Base-by-base conservation (phyloP, 208 protist species). In the Wallacemonas sp. region DNA sequence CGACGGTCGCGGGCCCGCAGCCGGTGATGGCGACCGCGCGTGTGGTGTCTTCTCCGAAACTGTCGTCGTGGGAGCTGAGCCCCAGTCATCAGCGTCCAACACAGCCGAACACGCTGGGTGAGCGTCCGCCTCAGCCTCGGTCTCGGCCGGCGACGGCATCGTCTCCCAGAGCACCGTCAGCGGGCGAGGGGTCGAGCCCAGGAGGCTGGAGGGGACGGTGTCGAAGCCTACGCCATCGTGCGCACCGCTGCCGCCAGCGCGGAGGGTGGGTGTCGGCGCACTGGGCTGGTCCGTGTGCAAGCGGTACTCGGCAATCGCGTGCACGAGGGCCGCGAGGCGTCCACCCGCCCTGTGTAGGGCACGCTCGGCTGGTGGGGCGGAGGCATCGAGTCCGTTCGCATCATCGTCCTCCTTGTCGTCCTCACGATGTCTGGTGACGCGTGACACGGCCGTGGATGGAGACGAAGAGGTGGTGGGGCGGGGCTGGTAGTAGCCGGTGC, bases 151-250 rank as follows among this genome's bases (percentile, higher is more conserved):
- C n/a, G n/a, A n/a, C n/a, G n/a, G 38, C 18, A 81, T 72, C 39
- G 70, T 73, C 14, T 72, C 45, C 75, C 75, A 81, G 26, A 81
- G 45, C 32, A 81, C 75, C 4, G 75, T 81, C 57, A 76, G 46
- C 8, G 70, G 70, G 2, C 44, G 23, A 12, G 65, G 8, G 18
- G 45, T 20, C 3, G 26, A 41, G 0, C 52, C 28, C 2, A 25
- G 20, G 10, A 38, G 14, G 23, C 4, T 38, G 41, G 33, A 48
- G 32, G 2, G 20, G 14, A 25, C 20, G 23, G 54, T 45, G 29
- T 18, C 41, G 22, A 22, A 28, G 14, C 25, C 44, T 32, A 48
- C 20, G 52, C 57, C 16, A 20, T 25, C 28, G 5, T 49, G 28
- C 36, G 14, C 10, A 14, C 14, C 10, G 36, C 14, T 14, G 36